Base-by-base conservation (phyloP, 192 early-diverging fungal genomes). In the Coemansia sp. region DNA sequence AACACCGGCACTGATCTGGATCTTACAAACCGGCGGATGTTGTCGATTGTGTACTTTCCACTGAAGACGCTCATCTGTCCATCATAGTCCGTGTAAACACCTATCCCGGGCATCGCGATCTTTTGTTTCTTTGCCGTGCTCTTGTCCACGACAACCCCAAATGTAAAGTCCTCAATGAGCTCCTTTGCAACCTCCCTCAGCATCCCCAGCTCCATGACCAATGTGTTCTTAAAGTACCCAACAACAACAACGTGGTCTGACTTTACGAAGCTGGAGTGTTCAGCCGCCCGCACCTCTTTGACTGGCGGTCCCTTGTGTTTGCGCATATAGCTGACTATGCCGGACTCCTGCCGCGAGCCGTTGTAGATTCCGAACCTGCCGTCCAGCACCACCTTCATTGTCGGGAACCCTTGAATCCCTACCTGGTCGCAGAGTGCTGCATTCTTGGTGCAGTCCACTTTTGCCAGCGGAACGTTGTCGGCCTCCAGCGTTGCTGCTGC, bases 381-480 rank as follows among this genome's bases (percentile, higher is more conserved):
- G 20, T 77, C 59, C 65, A 67, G 74, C 81, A 97, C 91, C 10
- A 98, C 87, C 82, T 95, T 98, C 61, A 97, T 72, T 43, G 95
- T 98, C 37, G 96, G 96, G 85, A 91, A 98, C 44, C 95, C 97
- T 64, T 83, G 61, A 54, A 99, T 83, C 14, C 87, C 88, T 54
- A 90, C 75, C 50, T 92, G 86, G 45, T 88, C 84, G 83, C 97
- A 99, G 43, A 95, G 66, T 16, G 86, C 86, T 32, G 84, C 74
- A 66, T 97, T 90, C n/a, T 83, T 86, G 5, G 93, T 95, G 86
- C 97, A 99, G 84, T 99, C 96, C 11, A 99, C 94, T 80, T 98
- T 96, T 74, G 94, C 96, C 65, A 99, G 68, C 42, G 87, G 84
- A 65, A 96, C 87, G 17, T 77, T 81, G 51, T 85, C 77, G 20